Percentiles rank a stretch among this genome's conserved stretches.
These are phyloP conservation scores for Labyrinthula sp. DNA, from an alignment of 352 stramenopile species.

Conservation along the genomic window DNA sequence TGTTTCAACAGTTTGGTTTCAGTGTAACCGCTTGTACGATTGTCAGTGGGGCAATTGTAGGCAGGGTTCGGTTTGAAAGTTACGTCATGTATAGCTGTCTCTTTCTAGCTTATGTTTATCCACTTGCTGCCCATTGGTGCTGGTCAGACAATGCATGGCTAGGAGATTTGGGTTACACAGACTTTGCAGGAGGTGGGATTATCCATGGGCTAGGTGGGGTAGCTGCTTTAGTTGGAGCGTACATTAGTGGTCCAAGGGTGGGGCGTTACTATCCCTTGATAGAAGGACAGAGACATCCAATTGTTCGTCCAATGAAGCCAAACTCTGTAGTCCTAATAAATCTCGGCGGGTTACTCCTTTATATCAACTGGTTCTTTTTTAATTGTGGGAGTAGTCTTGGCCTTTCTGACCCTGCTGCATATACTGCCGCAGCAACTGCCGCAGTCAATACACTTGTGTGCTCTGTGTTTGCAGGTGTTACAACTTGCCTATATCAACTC, in stretches of 20 bases:
- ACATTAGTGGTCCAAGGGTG: constrained; percentile 29
- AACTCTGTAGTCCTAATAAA: too few species aligned
- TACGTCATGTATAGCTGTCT: constrained; percentile 40
- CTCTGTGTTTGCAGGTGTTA: too few species aligned
- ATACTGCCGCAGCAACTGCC: too few species aligned
- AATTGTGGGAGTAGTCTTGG: constrained; percentile 33
- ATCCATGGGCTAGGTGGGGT: constrained; percentile 46
- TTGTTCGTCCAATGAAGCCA: too few species aligned
- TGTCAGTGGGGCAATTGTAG: constrained; percentile 40
- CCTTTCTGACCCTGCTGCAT: too few species aligned
- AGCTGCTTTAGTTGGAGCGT: constrained; percentile 43
- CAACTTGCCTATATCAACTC: too few species aligned
- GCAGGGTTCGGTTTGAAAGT: constrained; percentile 41
- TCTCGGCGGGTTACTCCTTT: constrained; percentile 33
- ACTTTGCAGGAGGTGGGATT: constrained; percentile 46
- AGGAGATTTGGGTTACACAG: constrained; percentile 40
- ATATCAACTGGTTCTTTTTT: constrained; percentile 34
- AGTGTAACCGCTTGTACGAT: constrained; percentile 42
- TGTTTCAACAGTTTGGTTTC: constrained; percentile 45
- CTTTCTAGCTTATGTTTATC: constrained; percentile 42
- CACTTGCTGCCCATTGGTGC: constrained; percentile 37
- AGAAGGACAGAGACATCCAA: too few species aligned
- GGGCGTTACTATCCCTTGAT: too few species aligned
- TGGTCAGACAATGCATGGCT: constrained; percentile 39
- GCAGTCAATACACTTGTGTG: too few species aligned